A percentile compares a stretch with the other conserved stretches of the same genome.
Evolutionary conservation across 2,329 filamentous ascomycete species (phyloP).

Genomic region (Nakataea oryzae): DNA sequence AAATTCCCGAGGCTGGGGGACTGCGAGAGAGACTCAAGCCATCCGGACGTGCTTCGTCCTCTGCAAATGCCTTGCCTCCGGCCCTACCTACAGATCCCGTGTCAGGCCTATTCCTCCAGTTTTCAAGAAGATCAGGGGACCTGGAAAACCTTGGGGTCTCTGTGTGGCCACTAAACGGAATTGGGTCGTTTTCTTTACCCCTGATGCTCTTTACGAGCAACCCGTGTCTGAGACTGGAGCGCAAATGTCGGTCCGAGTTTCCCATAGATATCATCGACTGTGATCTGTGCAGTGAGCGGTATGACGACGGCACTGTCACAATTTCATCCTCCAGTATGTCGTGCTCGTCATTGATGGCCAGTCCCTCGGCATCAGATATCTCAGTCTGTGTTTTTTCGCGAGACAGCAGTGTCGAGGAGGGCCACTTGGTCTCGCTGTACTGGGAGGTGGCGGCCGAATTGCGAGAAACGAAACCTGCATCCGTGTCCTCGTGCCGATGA

Average conservation of each 20-base stretch:
- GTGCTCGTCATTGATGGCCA: constrained; percentile 16
- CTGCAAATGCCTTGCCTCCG: neutral
- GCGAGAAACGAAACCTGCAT: neutral
- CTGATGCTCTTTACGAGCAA: neutral
- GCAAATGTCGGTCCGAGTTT: constrained; percentile 6
- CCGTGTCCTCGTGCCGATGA: neutral
- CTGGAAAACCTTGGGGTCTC: constrained; percentile 32
- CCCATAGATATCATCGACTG: constrained; percentile 37
- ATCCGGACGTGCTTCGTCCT: neutral
- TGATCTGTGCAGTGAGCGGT: constrained; percentile 40
- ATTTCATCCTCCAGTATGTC: constrained; percentile 37
- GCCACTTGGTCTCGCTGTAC: neutral
- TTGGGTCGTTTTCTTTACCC: neutral
- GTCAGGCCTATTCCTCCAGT: neutral
- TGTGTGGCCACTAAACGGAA: constrained; percentile 4
- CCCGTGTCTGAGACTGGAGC: neutral
- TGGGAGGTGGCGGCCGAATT: no score
- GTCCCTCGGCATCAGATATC: neutral
- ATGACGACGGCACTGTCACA: constrained; percentile 35
- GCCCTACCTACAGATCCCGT: neutral
- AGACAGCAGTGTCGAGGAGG: neutral
- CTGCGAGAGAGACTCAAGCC: neutral
- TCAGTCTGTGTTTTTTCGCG: neutral
- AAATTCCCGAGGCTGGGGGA: constrained; percentile 9
- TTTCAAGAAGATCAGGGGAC: constrained; percentile 43